Evolutionary conservation across 371 early-diverging fungal genomes (phyloP).

Genomic region (Rhizopus microsporus): DNA sequence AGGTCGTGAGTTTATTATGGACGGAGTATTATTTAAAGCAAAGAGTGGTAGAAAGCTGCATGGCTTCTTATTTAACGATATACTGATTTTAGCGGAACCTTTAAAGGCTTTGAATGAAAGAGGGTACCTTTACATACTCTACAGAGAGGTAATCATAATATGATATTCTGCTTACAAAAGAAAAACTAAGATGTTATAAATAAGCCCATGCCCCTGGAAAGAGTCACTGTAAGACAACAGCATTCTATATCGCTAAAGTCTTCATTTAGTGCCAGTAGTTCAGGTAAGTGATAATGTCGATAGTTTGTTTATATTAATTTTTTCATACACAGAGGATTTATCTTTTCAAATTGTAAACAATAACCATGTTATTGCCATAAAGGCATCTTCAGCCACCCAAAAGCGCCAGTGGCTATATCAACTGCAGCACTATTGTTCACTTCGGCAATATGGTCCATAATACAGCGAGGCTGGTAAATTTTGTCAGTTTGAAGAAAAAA

Average conservation of each 20-base stretch:
- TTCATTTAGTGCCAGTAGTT: conserved; percentile 24
- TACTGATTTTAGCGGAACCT: conserved; percentile 70
- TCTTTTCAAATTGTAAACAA: conserved; percentile 64
- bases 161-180: background rate
- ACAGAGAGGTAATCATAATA: conserved; percentile 55
- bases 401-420: conserved; percentile 68
- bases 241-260: conserved; percentile 32
- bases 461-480: too few relatives aligned
- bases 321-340: conserved; percentile 42
- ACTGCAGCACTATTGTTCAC: conserved; percentile 49
- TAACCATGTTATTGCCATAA: conserved; percentile 58
- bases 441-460: conserved; percentile 21
- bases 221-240: conserved; percentile 32
- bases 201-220: conserved; percentile 37
- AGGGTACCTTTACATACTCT: conserved; percentile 53
- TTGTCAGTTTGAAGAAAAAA: too few relatives aligned
- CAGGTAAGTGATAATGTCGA: conserved; percentile 3
- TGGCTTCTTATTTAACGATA: conserved; percentile 87
- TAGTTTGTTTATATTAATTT: background rate
- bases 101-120: conserved; percentile 39
- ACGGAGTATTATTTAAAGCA: conserved; percentile 80
- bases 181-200: background rate
- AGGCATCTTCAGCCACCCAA: conserved; percentile 53
- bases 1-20: conserved; percentile 77
- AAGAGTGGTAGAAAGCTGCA: conserved; percentile 84